phyloP scores from a whole-genome alignment of 352 stramenopile genomes.

The Aphanomyces astaci region DNA sequence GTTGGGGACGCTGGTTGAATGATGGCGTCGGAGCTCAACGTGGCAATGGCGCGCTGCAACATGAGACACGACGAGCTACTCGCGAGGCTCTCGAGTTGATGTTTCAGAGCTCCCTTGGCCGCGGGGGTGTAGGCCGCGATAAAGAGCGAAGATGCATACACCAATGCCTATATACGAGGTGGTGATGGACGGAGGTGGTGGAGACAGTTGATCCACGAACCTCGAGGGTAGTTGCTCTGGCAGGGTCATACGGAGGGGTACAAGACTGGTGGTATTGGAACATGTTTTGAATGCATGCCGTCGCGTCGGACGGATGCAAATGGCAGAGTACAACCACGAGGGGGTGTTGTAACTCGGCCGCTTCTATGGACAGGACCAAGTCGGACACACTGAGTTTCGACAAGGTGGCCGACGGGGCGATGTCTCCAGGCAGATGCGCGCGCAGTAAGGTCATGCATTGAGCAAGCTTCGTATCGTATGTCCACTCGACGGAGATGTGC shows the following conservation, averaged over 20 bases:
- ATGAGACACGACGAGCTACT: background rate
- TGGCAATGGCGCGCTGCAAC: background rate
- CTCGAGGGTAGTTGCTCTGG: background rate
- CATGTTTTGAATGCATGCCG: background rate
- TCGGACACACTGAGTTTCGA: background rate
- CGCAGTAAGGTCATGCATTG: background rate
- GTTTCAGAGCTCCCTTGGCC: background rate
- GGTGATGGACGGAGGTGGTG: too few relatives aligned
- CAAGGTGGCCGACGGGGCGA: background rate
- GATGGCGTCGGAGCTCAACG: too few relatives aligned
- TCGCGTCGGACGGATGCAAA: background rate
- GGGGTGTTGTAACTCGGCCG: background rate
- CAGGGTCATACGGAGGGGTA: background rate
- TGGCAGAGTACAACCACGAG: background rate
- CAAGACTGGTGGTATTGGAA: background rate
- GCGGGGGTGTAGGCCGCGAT: background rate
- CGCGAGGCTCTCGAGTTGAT: background rate
- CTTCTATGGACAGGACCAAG: conserved; percentile 2
- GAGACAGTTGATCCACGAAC: too few relatives aligned
- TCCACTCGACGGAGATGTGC: background rate
- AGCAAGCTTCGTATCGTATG: background rate
- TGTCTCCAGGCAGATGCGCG: background rate
- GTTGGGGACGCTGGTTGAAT: too few relatives aligned
- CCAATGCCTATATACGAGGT: background rate
- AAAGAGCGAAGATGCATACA: background rate